phyloP scores from a whole-genome alignment of 225 moss, liverwort and hornwort genomes.

The Physcomitrium patens region DNA sequence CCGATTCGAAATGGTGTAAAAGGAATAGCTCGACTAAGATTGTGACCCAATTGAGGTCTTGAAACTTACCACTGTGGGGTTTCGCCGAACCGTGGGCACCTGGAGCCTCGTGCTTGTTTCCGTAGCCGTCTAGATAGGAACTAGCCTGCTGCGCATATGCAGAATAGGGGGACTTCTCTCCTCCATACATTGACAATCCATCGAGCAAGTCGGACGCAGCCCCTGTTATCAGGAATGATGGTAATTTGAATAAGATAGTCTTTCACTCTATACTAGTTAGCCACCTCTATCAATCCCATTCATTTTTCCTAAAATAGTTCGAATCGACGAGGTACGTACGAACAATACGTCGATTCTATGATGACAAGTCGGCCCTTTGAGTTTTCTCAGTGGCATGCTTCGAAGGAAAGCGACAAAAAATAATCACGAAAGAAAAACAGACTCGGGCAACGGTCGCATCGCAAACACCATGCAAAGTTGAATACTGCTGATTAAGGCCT shows the following conservation, averaged over 20 bases:
- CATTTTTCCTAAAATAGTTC: background rate
- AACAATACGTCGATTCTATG: background rate
- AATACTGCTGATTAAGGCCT: background rate
- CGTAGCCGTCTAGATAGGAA: constrained; percentile 48
- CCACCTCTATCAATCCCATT: background rate
- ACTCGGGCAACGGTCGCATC: too few species aligned
- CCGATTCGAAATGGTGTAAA: background rate
- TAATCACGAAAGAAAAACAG: too few species aligned
- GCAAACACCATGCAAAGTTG: background rate
- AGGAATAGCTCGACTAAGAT: background rate
- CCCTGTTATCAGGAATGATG: constrained; percentile 26
- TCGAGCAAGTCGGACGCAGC: constrained; percentile 53
- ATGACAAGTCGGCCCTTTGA: too few species aligned
- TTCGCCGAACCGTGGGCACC: constrained; percentile 27
- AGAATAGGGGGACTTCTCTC: constrained; percentile 45
- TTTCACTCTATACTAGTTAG: too few species aligned
- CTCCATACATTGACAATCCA: constrained; percentile 57
- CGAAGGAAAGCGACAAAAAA: too few species aligned
- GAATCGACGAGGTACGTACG: background rate
- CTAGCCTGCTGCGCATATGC: constrained; percentile 50
- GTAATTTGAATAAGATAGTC: background rate
- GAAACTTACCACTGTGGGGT: constrained; percentile 41
- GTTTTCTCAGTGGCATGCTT: too few species aligned
- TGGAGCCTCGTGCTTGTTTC: constrained; percentile 35
- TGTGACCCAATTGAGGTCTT: background rate